Evolutionary conservation across 306 rosid genomes (phyloP).

Genomic region (Trifolium subterraneum): DNA sequence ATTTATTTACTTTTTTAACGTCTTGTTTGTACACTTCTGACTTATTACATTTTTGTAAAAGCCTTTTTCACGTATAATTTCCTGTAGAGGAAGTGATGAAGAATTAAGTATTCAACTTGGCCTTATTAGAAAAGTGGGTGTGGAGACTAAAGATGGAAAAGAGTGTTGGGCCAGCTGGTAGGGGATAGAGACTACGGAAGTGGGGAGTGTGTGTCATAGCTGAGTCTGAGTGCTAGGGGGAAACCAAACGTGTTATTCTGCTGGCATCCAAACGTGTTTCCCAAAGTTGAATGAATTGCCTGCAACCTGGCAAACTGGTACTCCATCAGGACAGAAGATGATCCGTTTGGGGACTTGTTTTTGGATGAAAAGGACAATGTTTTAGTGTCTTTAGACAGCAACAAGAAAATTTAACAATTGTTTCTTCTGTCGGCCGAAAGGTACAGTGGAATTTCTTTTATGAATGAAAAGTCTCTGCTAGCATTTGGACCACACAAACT

Average conservation of each 20-base stretch:
- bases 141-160: no score
- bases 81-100: no score
- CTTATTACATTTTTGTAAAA: no score
- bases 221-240: background rate
- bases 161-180: no score
- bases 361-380: background rate
- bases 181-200: no score
- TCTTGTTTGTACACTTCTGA: no score
- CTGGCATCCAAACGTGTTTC: background rate
- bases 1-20: no score
- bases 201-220: no score
- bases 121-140: no score
- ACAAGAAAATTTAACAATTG: background rate
- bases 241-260: background rate
- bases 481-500: background rate
- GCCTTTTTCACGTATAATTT: no score
- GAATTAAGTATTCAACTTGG: no score
- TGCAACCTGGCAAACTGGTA: background rate
- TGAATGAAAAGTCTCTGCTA: background rate
- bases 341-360: background rate
- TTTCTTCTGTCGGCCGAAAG: slow-evolving; percentile 15
- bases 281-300: background rate
- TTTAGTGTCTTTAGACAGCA: background rate
- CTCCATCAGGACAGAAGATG: background rate
- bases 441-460: background rate